Percentiles rank a stretch among this genome's conserved stretches.
Conservation (phyloP, 495 filamentous ascomycete genomes). For the Aspergillus affinis region DNA sequence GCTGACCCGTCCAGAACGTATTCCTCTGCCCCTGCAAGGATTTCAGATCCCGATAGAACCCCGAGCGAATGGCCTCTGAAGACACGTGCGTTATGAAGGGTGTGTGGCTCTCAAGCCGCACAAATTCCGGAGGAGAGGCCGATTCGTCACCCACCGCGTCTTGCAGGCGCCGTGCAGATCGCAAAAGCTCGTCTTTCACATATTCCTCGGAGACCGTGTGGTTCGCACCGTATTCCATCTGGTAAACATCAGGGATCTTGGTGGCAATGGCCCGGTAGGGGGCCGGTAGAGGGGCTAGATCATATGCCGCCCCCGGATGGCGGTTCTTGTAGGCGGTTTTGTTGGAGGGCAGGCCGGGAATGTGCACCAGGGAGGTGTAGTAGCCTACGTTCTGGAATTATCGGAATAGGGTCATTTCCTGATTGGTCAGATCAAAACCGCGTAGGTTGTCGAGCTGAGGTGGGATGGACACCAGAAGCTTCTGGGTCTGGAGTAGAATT, state of each 20-base stretch:
- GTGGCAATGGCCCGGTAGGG: neutral
- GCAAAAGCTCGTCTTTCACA: neutral
- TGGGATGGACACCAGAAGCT: constrained; percentile 43
- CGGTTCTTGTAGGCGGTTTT: neutral
- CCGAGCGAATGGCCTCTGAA: neutral
- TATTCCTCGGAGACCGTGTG: neutral
- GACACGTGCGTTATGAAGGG: neutral
- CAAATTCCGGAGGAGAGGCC: neutral
- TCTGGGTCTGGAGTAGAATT: constrained; percentile 41
- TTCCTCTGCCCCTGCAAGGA: neutral
- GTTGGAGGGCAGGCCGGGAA: constrained; percentile 1
- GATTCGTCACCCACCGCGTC: neutral
- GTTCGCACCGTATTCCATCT: neutral
- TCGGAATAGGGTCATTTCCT: constrained; percentile 39
- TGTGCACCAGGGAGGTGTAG: constrained; percentile 17
- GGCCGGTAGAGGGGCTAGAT: neutral
- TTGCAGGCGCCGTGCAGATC: neutral
- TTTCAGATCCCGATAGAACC: neutral
- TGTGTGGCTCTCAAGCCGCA: neutral
- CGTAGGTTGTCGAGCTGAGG: constrained; percentile 29
- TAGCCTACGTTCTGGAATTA: constrained; percentile 29
- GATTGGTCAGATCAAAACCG: constrained; percentile 31
- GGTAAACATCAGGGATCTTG: neutral
- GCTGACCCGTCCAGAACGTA: constrained; percentile 2
- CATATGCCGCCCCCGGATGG: neutral